Evolutionary conservation across 2,329 filamentous ascomycete species (phyloP).

Genomic region (Neonectria faginata): DNA sequence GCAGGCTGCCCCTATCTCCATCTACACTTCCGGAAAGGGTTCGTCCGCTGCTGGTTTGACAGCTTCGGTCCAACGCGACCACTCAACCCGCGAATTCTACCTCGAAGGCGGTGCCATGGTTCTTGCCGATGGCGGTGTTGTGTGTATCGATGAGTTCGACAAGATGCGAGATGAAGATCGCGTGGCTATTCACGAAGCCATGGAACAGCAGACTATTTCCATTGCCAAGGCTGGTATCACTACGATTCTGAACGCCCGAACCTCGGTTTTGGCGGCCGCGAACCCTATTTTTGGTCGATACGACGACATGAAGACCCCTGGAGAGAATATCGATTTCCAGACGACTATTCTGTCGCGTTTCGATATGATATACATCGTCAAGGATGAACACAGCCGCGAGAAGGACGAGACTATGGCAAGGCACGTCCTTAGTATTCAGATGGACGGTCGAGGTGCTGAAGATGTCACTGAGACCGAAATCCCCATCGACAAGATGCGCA

Average conservation of each 20-base stretch:
- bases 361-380: constrained; percentile 99
- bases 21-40: constrained; percentile 98
- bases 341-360: constrained; percentile 98
- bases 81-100: constrained; percentile 94
- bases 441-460: constrained; percentile 86
- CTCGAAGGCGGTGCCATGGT: constrained; percentile 99
- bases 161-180: constrained; percentile 99
- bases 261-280: constrained; percentile 92
- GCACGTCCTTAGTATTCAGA: constrained; percentile 97
- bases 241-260: constrained; percentile 95
- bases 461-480: constrained; percentile 90
- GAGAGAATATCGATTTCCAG: constrained; percentile 99
- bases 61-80: constrained; percentile 94
- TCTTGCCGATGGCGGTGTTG: constrained; percentile 93
- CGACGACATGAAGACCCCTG: constrained; percentile 96
- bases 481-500: constrained; percentile 94
- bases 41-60: constrained; percentile 98
- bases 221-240: constrained; percentile 99
- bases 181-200: constrained; percentile 98
- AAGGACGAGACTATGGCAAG: constrained; percentile 94
- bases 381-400: constrained; percentile 89
- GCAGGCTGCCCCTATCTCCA: constrained; percentile 94
- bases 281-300: constrained; percentile 99
- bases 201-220: constrained; percentile 99
- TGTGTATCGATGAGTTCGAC: constrained; percentile 99